Conservation (phyloP, 768 basidiomycete genomes). For the Mycena chlorophos region DNA sequence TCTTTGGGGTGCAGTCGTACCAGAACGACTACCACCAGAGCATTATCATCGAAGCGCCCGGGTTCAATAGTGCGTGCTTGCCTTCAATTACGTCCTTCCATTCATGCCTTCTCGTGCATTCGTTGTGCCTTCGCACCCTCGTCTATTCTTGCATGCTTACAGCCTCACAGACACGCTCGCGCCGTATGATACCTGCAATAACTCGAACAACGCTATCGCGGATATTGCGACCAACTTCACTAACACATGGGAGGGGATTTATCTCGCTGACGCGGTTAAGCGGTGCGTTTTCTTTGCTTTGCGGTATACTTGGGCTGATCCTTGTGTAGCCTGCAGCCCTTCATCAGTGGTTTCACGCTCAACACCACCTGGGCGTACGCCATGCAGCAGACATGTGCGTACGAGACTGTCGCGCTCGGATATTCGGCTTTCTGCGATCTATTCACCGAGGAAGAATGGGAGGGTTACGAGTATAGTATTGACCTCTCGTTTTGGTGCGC, state of each 20-base stretch:
- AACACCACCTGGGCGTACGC: slow-evolving; percentile 52
- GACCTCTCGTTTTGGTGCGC: slow-evolving; percentile 30
- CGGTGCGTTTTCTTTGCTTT: slow-evolving; percentile 27
- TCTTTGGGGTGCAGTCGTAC: not conserved
- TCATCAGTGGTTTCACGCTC: slow-evolving; percentile 53
- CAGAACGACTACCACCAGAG: not conserved
- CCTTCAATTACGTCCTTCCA: too few species aligned
- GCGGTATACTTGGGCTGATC: not conserved
- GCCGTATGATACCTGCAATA: slow-evolving; percentile 65
- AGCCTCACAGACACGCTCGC: slow-evolving; percentile 56
- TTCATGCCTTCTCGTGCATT: too few species aligned
- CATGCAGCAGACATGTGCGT: slow-evolving; percentile 67
- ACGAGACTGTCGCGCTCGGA: slow-evolving; percentile 80
- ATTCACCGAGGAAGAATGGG: slow-evolving; percentile 82
- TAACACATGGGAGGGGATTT: slow-evolving; percentile 58
- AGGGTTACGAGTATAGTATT: slow-evolving; percentile 63
- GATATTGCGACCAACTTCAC: slow-evolving; percentile 41
- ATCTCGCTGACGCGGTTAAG: slow-evolving; percentile 55
- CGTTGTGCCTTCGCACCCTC: too few species aligned
- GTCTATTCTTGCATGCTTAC: too few species aligned
- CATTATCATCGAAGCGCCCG: not conserved
- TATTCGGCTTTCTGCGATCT: slow-evolving; percentile 76
- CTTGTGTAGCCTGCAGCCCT: slow-evolving; percentile 35
- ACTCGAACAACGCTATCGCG: slow-evolving; percentile 46
- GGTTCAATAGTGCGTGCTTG: too few species aligned